Percentiles rank a stretch among this genome's conserved stretches.
Conservation (phyloP, 805 yeast genomes). For the Kluyveromyces lactis region DNA sequence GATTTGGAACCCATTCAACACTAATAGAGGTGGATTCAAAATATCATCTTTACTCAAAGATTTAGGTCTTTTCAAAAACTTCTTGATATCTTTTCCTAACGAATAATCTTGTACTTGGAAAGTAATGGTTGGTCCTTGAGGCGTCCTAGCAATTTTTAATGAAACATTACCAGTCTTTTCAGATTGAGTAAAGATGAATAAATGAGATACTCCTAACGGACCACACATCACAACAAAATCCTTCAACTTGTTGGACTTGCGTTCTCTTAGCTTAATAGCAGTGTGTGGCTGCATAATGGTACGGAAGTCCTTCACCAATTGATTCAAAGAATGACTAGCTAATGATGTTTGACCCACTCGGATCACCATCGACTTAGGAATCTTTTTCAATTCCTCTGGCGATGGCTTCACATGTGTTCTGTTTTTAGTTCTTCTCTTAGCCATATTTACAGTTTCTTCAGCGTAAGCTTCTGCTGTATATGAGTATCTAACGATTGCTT, state of each 20-base stretch:
- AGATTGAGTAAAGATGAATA: slow-evolving; percentile 79
- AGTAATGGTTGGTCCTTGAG: slow-evolving; percentile 89
- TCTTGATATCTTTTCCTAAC: slow-evolving; percentile 69
- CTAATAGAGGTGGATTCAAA: slow-evolving; percentile 77
- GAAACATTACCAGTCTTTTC: slow-evolving; percentile 72
- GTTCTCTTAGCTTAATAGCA: slow-evolving; percentile 77
- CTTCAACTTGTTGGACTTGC: slow-evolving; percentile 78
- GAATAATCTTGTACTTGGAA: slow-evolving; percentile 74
- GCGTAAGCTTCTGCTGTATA: not conserved
- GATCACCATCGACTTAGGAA: slow-evolving; percentile 92
- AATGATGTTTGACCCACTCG: slow-evolving; percentile 53
- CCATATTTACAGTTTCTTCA: slow-evolving; percentile 36
- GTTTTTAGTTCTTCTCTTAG: slow-evolving; percentile 58
- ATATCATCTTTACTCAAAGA: slow-evolving; percentile 65
- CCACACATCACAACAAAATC: slow-evolving; percentile 99
- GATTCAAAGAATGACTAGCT: slow-evolving; percentile 71
- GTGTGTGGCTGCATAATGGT: slow-evolving; percentile 95
- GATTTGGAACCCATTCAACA: slow-evolving; percentile 74
- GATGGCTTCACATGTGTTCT: slow-evolving; percentile 76
- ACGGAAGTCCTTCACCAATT: slow-evolving; percentile 81
- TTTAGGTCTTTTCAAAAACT: slow-evolving; percentile 67
- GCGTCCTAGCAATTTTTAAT: slow-evolving; percentile 76
- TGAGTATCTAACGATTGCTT: not conserved
- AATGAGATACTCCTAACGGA: slow-evolving; percentile 85
- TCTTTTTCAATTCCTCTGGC: slow-evolving; percentile 55